Percentiles rank a stretch among this genome's conserved stretches.
Conservation (phyloP, 1,139 yeast species). For the Kurtzmaniella quercitrusa region DNA sequence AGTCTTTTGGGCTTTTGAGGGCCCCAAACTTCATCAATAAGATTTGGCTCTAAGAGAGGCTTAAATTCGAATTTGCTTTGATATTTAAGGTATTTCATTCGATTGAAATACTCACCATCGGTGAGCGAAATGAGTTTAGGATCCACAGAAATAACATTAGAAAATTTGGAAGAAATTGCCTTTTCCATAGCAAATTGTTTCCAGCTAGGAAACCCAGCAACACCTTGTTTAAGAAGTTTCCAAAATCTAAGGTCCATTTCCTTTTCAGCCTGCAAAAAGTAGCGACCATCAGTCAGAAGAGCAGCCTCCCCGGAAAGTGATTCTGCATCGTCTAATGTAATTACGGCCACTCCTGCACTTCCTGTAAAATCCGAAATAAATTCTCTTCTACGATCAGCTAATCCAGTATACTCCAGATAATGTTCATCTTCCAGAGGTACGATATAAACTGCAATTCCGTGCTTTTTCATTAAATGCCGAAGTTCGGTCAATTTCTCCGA, state of each 20-base stretch:
- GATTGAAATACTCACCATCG: constrained; percentile 32
- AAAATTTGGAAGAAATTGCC: constrained; percentile 30
- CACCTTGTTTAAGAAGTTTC: constrained; percentile 39
- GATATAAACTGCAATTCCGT: constrained; percentile 47
- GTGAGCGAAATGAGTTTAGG: constrained; percentile 32
- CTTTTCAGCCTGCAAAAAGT: constrained; percentile 46
- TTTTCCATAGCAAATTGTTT: constrained; percentile 31
- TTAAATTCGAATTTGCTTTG: constrained; percentile 22
- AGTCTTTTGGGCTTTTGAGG: constrained; percentile 36
- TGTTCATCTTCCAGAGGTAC: constrained; percentile 62
- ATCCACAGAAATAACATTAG: constrained; percentile 38
- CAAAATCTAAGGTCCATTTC: constrained; percentile 33
- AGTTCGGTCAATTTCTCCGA: constrained; percentile 27
- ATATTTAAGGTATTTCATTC: constrained; percentile 18
- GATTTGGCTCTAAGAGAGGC: constrained; percentile 29
- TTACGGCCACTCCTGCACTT: constrained; percentile 53
- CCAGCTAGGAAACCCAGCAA: constrained; percentile 35
- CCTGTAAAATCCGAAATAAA: constrained; percentile 54
- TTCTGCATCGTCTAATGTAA: constrained; percentile 36
- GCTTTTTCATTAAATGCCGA: constrained; percentile 37
- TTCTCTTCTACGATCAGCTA: constrained; percentile 48
- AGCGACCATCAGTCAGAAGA: constrained; percentile 55
- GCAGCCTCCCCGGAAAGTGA: constrained; percentile 38
- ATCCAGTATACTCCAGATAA: constrained; percentile 51
- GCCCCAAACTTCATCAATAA: constrained; percentile 43